Conservation (phyloP, 2,329 filamentous ascomycete species). For the Fusarium piperis region DNA sequence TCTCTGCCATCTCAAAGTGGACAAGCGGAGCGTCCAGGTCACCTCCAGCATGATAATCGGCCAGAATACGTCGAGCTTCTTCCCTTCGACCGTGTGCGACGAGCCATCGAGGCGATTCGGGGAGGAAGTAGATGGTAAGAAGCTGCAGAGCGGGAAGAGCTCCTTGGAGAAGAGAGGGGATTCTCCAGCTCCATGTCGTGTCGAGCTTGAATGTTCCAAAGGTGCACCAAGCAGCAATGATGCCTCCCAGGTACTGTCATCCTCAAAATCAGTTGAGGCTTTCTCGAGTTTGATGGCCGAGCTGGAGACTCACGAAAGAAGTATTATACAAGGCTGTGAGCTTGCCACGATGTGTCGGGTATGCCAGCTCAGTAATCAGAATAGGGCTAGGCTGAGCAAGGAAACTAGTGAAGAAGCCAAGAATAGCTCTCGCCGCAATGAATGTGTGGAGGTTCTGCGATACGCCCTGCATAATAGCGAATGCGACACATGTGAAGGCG, state of each 20-base stretch:
- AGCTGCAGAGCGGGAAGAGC: slow-evolving; percentile 37
- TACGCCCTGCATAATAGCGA: slow-evolving; percentile 47
- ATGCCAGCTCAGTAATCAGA: slow-evolving; percentile 48
- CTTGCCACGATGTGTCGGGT: slow-evolving; percentile 48
- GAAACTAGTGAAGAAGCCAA: slow-evolving; percentile 47
- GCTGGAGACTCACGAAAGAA: slow-evolving; percentile 34
- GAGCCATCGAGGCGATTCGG: slow-evolving; percentile 45
- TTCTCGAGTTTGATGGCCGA: accelerated
- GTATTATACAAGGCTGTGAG: slow-evolving; percentile 48
- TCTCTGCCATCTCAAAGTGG: slow-evolving; percentile 53
- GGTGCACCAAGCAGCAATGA: slow-evolving; percentile 44
- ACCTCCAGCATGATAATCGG: slow-evolving; percentile 54
- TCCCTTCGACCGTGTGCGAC: slow-evolving; percentile 46
- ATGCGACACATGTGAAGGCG: slow-evolving; percentile 42
- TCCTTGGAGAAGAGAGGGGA: slow-evolving; percentile 42
- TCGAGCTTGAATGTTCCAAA: slow-evolving; percentile 41
- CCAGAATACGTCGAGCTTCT: slow-evolving; percentile 51
- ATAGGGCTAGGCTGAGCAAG: slow-evolving; percentile 46
- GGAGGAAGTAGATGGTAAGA: slow-evolving; percentile 38
- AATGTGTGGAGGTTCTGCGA: slow-evolving; percentile 42
- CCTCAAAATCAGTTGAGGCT: neutral
- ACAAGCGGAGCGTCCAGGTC: slow-evolving; percentile 53
- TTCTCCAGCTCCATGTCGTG: slow-evolving; percentile 40
- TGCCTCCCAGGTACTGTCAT: slow-evolving; percentile 41
- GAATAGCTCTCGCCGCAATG: slow-evolving; percentile 43